phyloP scores from a whole-genome alignment of 106 monocot species.

The Dioscorea dumetorum region DNA sequence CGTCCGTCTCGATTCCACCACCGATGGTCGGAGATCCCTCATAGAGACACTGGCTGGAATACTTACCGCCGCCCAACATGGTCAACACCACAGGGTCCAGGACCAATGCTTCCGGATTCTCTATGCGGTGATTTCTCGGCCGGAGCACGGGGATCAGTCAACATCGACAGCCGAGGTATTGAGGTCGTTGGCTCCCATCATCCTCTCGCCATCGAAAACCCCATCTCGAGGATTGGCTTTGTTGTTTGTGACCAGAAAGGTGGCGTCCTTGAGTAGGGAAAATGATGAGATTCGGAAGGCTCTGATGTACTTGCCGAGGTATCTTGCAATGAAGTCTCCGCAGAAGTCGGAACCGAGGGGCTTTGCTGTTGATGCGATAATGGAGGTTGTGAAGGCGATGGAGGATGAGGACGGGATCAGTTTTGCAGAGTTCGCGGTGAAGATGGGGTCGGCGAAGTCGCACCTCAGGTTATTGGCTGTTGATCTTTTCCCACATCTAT shows the following conservation, averaged over 20 bases:
- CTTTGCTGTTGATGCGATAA: slow-evolving; percentile 56
- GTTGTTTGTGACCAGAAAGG: slow-evolving; percentile 34
- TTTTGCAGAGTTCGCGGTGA: slow-evolving; percentile 48
- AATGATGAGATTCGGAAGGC: slow-evolving; percentile 50
- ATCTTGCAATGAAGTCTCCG: slow-evolving; percentile 57
- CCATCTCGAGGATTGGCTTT: slow-evolving; percentile 20
- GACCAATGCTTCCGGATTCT: slow-evolving; percentile 61
- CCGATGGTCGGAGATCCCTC: slow-evolving; percentile 51
- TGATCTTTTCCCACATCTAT: slow-evolving; percentile 61
- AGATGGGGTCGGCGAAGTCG: slow-evolving; percentile 70
- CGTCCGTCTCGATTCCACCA: slow-evolving; percentile 44
- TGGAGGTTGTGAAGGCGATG: slow-evolving; percentile 59
- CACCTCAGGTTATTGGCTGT: slow-evolving; percentile 61
- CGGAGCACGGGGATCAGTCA: slow-evolving; percentile 54
- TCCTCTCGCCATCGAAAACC: slow-evolving; percentile 55
- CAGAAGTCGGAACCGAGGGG: slow-evolving; percentile 81
- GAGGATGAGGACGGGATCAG: slow-evolving; percentile 35
- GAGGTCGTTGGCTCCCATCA: slow-evolving; percentile 30
- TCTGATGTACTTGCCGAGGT: slow-evolving; percentile 67
- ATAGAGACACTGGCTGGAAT: slow-evolving; percentile 50
- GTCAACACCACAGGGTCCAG: slow-evolving; percentile 12
- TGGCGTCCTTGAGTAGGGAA: slow-evolving; percentile 46
- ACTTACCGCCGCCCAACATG: slow-evolving; percentile 5
- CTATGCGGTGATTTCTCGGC: slow-evolving; percentile 24
- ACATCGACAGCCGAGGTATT: slow-evolving; percentile 41